A percentile compares a stretch with the other conserved stretches of the same genome.
These are phyloP conservation scores for Panellus pusillus DNA, from an alignment of 768 basidiomycete genomes.

Conservation along the genomic window DNA sequence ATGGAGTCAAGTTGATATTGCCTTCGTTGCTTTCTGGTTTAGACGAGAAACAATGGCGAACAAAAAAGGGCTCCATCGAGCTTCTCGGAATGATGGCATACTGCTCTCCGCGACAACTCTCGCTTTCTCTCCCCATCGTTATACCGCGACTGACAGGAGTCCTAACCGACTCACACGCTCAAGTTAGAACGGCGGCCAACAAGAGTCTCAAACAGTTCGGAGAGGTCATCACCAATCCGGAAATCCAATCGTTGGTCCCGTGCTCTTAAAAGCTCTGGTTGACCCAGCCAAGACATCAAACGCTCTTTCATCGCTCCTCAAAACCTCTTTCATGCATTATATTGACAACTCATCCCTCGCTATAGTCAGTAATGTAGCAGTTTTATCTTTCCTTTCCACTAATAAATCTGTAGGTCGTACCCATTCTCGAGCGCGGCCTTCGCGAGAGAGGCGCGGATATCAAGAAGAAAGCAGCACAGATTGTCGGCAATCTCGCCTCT, in stretches of 20 bases:
- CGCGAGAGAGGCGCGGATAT: conserved; percentile 90
- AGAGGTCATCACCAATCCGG: conserved; percentile 97
- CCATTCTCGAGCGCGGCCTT: conserved; percentile 91
- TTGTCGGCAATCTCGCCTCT: conserved; percentile 95
- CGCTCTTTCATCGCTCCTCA: conserved; percentile 82
- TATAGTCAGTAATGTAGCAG: conserved; percentile 51
- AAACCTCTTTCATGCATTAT: conserved; percentile 96
- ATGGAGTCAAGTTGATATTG: conserved; percentile 93
- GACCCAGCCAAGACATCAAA: conserved; percentile 90
- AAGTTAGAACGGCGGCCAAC: conserved; percentile 91
- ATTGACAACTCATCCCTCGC: conserved; percentile 97
- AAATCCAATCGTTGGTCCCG: conserved; percentile 87
- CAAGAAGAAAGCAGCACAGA: conserved; percentile 94
- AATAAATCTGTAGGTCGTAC: conserved; percentile 67
- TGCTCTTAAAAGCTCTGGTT: conserved; percentile 90
- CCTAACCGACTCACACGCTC: conserved; percentile 95
- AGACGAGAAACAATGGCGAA: conserved; percentile 98
- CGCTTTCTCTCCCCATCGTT: conserved; percentile 91
- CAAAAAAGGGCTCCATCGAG: conserved; percentile 97
- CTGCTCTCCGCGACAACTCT: conserved; percentile 93
- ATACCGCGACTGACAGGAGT: conserved; percentile 95
- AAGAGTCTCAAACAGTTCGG: conserved; percentile 97
- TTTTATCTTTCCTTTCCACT: not conserved
- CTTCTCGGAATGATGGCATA: conserved; percentile 98
- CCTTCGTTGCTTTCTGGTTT: conserved; percentile 87